phyloP scores from a whole-genome alignment of 2,329 filamentous ascomycete species.

The Xylariaceae sp. region DNA sequence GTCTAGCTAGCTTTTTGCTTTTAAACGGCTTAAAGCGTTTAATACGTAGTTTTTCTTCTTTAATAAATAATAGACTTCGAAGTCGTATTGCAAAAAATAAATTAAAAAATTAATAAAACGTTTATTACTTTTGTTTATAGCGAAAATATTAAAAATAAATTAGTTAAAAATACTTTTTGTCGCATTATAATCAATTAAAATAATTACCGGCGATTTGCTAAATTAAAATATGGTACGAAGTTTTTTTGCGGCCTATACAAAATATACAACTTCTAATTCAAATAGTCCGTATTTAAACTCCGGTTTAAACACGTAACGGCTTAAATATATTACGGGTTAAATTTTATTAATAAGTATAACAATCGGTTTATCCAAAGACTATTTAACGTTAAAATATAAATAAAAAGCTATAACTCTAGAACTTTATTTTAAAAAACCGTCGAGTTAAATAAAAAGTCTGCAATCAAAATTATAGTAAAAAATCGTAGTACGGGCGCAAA shows the following conservation, averaged over 20 bases:
- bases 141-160: not conserved
- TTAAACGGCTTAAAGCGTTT: not conserved
- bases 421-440: not conserved
- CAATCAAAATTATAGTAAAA: conserved; percentile 1
- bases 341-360: conserved; percentile 2
- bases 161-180: not conserved
- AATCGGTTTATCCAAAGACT: not conserved
- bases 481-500: not conserved
- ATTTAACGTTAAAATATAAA: not conserved
- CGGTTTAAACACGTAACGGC: not conserved
- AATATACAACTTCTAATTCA: conserved; percentile 3
- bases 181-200: not conserved
- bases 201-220: not conserved
- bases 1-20: not conserved
- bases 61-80: conserved; percentile 1
- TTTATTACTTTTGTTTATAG: not conserved
- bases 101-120: not conserved
- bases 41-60: not conserved
- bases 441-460: conserved; percentile 2
- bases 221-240: conserved; percentile 2
- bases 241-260: conserved; percentile 1
- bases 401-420: conserved; percentile 8
- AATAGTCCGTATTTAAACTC: not conserved
- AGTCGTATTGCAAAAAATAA: conserved; percentile 1
- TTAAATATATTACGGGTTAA: conserved; percentile 4